These are phyloP conservation scores for Lolium multiflorum DNA, from an alignment of 176 grass and related monocot genomes.

Conservation along the genomic window DNA sequence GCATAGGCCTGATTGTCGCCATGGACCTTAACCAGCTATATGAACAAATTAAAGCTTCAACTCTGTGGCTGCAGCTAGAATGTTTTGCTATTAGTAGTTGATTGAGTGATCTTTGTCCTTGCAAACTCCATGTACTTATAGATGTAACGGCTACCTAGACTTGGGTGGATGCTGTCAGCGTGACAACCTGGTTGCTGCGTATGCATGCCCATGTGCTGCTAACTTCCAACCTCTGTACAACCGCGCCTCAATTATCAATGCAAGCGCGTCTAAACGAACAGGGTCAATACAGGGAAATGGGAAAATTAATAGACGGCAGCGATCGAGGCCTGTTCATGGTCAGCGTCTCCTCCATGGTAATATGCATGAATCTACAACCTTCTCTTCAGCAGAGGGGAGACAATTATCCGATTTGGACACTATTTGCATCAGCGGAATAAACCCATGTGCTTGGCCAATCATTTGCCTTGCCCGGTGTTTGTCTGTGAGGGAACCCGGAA, in stretches of 20 bases:
- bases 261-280: background rate
- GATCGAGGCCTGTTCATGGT: slow-evolving; percentile 26
- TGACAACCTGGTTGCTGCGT: slow-evolving; percentile 42
- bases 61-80: background rate
- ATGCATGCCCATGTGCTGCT: slow-evolving; percentile 49
- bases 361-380: background rate
- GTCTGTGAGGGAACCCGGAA: background rate
- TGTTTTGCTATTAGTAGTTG: background rate
- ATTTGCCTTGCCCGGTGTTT: background rate
- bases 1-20: background rate
- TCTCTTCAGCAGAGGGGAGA: background rate
- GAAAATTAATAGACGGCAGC: background rate
- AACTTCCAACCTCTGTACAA: slow-evolving; percentile 35
- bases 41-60: slow-evolving; percentile 44
- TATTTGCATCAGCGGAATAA: background rate
- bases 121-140: slow-evolving; percentile 21
- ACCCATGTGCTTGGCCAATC: slow-evolving; percentile 6
- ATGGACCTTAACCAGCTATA: slow-evolving; percentile 32
- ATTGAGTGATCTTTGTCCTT: slow-evolving; percentile 1
- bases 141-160: background rate
- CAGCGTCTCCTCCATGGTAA: slow-evolving; percentile 17
- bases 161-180: background rate
- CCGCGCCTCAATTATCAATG: background rate
- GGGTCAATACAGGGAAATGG: background rate
- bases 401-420: background rate